These are phyloP conservation scores for Chalciporus chontae DNA, from an alignment of 768 basidiomycete species.

Conservation along the genomic window DNA sequence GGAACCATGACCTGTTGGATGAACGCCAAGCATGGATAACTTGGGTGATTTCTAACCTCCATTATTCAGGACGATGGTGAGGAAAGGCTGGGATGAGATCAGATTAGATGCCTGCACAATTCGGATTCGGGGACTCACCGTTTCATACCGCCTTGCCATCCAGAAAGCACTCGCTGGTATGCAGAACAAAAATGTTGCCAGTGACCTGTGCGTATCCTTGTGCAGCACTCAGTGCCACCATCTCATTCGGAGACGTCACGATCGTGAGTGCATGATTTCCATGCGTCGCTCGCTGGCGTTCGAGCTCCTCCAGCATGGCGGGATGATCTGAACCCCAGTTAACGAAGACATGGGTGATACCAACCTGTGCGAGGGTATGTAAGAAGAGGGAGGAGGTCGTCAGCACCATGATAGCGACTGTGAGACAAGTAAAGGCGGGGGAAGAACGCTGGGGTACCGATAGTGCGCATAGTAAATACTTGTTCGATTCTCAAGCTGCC, in stretches of 20 bases:
- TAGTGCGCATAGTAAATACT: background rate
- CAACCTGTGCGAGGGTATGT: slow-evolving; percentile 48
- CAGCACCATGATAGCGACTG: slow-evolving; percentile 33
- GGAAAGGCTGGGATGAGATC: slow-evolving; percentile 51
- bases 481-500: too few relatives aligned
- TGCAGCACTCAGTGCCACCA: slow-evolving; percentile 70
- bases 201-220: slow-evolving; percentile 68
- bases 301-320: slow-evolving; percentile 65
- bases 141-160: slow-evolving; percentile 68
- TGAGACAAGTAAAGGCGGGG: background rate
- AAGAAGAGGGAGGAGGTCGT: slow-evolving; percentile 65
- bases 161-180: slow-evolving; percentile 66
- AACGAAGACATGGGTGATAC: slow-evolving; percentile 66
- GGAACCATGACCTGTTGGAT: slow-evolving; percentile 56
- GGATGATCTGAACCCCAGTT: slow-evolving; percentile 81
- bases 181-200: slow-evolving; percentile 61
- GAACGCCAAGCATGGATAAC: slow-evolving; percentile 60
- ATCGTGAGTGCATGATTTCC: slow-evolving; percentile 45
- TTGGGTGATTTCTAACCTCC: slow-evolving; percentile 69
- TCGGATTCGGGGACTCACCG: slow-evolving; percentile 37
- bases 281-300: slow-evolving; percentile 43
- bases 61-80: slow-evolving; percentile 70
- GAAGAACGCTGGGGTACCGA: background rate
- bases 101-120: background rate
- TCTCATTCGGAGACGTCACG: slow-evolving; percentile 71